These are phyloP conservation scores for Gracilaria gracilis DNA, from an alignment of 23 red algal genomes.

Conservation along the genomic window DNA sequence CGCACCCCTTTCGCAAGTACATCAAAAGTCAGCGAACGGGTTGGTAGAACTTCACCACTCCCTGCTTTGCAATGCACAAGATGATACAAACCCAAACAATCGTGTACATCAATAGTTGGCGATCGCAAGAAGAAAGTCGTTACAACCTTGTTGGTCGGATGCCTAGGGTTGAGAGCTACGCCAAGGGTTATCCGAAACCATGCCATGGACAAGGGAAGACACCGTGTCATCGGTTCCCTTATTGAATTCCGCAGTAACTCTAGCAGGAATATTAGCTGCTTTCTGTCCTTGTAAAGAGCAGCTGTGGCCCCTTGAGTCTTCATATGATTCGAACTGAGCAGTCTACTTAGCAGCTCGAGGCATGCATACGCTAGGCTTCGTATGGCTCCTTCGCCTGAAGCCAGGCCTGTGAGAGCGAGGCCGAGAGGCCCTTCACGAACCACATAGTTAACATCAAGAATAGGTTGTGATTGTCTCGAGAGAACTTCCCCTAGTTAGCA, in stretches of 20 bases:
- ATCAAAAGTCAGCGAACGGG: slow-evolving; percentile 38
- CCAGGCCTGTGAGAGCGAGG: slow-evolving; percentile 43
- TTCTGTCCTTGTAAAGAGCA: slow-evolving; percentile 42
- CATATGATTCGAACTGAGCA: slow-evolving; percentile 23
- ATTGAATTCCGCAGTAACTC: slow-evolving; percentile 43
- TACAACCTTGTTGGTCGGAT: slow-evolving; percentile 43
- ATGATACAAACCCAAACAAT: slow-evolving; percentile 53
- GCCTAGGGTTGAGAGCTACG: slow-evolving; percentile 31
- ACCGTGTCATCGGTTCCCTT: not conserved
- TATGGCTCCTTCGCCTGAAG: slow-evolving; percentile 4
- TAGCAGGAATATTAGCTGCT: slow-evolving; percentile 43
- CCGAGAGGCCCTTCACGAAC: slow-evolving; percentile 38
- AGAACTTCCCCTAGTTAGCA: slow-evolving; percentile 45
- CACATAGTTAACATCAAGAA: slow-evolving; percentile 48
- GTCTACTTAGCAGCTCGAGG: slow-evolving; percentile 7
- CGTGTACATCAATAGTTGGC: slow-evolving; percentile 39
- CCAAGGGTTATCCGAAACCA: slow-evolving; percentile 42
- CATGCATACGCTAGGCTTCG: slow-evolving; percentile 46
- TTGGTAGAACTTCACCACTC: slow-evolving; percentile 4
- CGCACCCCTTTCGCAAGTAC: slow-evolving; percentile 29
- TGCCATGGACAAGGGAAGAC: slow-evolving; percentile 35
- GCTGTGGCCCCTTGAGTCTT: not conserved
- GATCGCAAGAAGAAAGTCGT: slow-evolving; percentile 50
- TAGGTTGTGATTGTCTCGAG: not conserved
- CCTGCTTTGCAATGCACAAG: slow-evolving; percentile 7